Conservation (phyloP, 2,329 filamentous ascomycete genomes). For the Xylariaceae sp. region DNA sequence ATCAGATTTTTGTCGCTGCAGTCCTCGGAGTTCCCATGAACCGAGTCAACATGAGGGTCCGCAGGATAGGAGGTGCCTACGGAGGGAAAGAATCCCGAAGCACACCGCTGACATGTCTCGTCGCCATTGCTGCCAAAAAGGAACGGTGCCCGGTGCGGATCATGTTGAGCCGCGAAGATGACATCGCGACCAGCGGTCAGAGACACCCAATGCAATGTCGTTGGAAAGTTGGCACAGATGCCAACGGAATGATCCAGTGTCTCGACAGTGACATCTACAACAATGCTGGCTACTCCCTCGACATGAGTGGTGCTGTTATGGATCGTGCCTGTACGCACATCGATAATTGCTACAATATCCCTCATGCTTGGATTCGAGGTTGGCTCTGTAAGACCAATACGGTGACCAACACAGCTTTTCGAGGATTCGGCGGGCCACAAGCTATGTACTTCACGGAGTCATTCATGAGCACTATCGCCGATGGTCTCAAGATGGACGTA, state of each 20-base stretch:
- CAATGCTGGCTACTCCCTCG: constrained; percentile 77
- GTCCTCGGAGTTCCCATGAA: constrained; percentile 79
- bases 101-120: constrained; percentile 73
- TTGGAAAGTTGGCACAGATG: constrained; percentile 89
- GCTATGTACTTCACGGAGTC: constrained; percentile 88
- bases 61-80: constrained; percentile 86
- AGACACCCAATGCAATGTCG: constrained; percentile 81
- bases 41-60: constrained; percentile 82
- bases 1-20: constrained; percentile 78
- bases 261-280: constrained; percentile 83
- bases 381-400: constrained; percentile 89
- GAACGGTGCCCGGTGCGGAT: constrained; percentile 74
- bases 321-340: constrained; percentile 81
- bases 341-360: constrained; percentile 83
- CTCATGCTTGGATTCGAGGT: constrained; percentile 77
- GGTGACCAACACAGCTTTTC: constrained; percentile 92
- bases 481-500: constrained; percentile 74
- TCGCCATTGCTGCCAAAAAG: constrained; percentile 81
- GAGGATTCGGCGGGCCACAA: constrained; percentile 91
- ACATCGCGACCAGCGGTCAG: constrained; percentile 86
- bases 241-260: constrained; percentile 82
- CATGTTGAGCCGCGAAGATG: constrained; percentile 92
- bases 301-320: constrained; percentile 68
- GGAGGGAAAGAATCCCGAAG: constrained; percentile 90
- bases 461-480: constrained; percentile 83